Base-by-base conservation (phyloP, 2,329 filamentous ascomycete genomes). In the Ascochyta pisi region DNA sequence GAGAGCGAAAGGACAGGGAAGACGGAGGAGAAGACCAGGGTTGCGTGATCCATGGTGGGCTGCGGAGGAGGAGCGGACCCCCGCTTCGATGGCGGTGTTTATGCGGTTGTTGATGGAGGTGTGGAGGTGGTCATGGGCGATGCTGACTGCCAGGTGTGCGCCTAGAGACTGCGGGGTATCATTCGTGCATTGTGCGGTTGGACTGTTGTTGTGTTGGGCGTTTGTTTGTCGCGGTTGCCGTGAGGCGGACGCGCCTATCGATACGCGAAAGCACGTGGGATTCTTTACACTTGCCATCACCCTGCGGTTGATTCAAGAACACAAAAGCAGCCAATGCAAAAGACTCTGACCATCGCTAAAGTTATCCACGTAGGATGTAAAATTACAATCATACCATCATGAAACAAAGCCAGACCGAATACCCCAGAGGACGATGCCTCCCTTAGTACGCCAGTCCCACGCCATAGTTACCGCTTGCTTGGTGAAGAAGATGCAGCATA, bases 21-120 rank as follows among this genome's bases (percentile, higher is more conserved):
- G 56, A 82, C 73, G 33, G 79, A 79, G 34, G 71, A 68, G 70
- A 81, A 79, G 61, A 78, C 65, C 41, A 70, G 66, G 45, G 63
- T 70, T 35, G 62, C 58, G 59, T 74, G 68, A 54, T 76, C 70
- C 73, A 76, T 76, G 39, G 62, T 27, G 34, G 22, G 19, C 24
- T 41, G 45, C 57, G 58, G 62, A 61, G 55, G 58, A 56, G 50
- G 40, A 53, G 57, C 46, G 50, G 53, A 59, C 60, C 64, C 64
- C 67, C 61, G 49, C 66, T 60, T 52, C 39, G 50, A 45, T 37
- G 42, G 58, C 58, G 40, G 45, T 54, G 61, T 58, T 54, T 54
- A 54, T 42, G 45, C 26, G 22, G 22, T 26, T 24, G 43, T 47
- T 33, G 49, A 9, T 19, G 44, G 13, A 31, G 29, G 46, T 23